Conservation (phyloP, 352 stramenopile genomes). For the Phytophthora podocarpi region DNA sequence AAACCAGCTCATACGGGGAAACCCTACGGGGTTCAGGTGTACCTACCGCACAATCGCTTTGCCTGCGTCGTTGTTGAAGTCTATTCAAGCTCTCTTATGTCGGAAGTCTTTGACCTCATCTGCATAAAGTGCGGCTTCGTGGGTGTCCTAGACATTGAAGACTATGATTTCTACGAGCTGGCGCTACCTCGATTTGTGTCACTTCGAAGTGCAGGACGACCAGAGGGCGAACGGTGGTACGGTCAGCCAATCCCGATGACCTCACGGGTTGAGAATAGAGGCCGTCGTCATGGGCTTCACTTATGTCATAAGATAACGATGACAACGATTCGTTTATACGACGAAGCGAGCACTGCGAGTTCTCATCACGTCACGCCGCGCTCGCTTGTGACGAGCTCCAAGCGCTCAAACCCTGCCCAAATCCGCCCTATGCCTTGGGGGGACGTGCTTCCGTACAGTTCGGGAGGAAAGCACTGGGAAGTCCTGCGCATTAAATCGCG, state of each 20-base stretch:
- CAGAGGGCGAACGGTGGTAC: conserved; percentile 88
- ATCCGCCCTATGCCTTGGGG: conserved; percentile 79
- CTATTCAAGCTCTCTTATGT: conserved; percentile 55
- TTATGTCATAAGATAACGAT: conserved; percentile 88
- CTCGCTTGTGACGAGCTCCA: conserved; percentile 74
- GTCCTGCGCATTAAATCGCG: conserved; percentile 80
- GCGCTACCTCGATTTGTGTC: conserved; percentile 85
- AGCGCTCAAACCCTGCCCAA: conserved; percentile 80
- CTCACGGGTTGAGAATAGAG: conserved; percentile 57
- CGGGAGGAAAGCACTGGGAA: conserved; percentile 83
- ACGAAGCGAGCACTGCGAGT: conserved; percentile 86
- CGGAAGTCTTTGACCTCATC: conserved; percentile 78
- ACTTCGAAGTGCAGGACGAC: conserved; percentile 78
- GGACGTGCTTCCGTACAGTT: conserved; percentile 77
- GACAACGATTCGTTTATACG: conserved; percentile 88
- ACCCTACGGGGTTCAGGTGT: conserved; percentile 68
- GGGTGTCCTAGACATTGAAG: conserved; percentile 69
- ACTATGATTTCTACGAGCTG: conserved; percentile 89
- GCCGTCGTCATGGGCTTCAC: conserved; percentile 75
- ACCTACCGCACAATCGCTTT: conserved; percentile 88
- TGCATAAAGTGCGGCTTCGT: conserved; percentile 81
- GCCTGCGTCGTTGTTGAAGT: conserved; percentile 79
- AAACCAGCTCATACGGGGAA: conserved; percentile 46
- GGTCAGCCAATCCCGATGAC: conserved; percentile 72
- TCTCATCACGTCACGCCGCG: conserved; percentile 81